Base-by-base conservation (phyloP, 2,329 filamentous ascomycete species). In the Xylariaceae sp. region DNA sequence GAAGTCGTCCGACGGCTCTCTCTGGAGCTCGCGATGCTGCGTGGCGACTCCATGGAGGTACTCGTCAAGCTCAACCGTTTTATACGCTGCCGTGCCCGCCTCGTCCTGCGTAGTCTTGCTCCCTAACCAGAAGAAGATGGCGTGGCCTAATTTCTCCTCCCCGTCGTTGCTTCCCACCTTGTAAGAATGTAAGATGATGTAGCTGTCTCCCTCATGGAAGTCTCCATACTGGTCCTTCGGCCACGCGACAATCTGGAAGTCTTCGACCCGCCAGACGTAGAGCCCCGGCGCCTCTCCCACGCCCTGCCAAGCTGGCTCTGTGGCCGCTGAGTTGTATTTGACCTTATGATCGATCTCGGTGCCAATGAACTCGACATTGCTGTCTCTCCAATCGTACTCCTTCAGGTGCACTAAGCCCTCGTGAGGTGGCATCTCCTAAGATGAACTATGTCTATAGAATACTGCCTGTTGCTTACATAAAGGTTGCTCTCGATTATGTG, bases 51-150 rank as follows among this genome's bases (percentile, higher is more conserved):
- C 85, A 33, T 77, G 73, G 43, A 89, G 68, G 64, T 86, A 87
- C 69, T 88, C 85, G 62, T 88, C 86, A 13, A 89, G 75, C 69
- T 88, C 86, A 20, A 87, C 84, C 0, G 85, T 86, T 74, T 88
- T 89, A 73, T 89, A 87, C 2, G 86, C 85, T 0, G 86, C 86
- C 0, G 81, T 84, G 13, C 85, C 86, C 2, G 85, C 84, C 71
- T 89, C 86, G 59, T 88, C 86, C 71, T 87, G 84, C 2, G 82
- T 80, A 0, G 85, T 88, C 64, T 86, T 81, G 45, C 70, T 75
- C 4, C 86, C 86, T 1, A 88, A 77, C 85, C 85, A 89, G 73
- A 88, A 88, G 75, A 85, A 88, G 64, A 88, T 80, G 43, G 88
- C 84, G 62, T 88, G 85, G 35, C 72, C 74, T 4, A 87, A 72